These are phyloP conservation scores for Russula vinacea DNA, from an alignment of 768 basidiomycete species.

Conservation along the genomic window DNA sequence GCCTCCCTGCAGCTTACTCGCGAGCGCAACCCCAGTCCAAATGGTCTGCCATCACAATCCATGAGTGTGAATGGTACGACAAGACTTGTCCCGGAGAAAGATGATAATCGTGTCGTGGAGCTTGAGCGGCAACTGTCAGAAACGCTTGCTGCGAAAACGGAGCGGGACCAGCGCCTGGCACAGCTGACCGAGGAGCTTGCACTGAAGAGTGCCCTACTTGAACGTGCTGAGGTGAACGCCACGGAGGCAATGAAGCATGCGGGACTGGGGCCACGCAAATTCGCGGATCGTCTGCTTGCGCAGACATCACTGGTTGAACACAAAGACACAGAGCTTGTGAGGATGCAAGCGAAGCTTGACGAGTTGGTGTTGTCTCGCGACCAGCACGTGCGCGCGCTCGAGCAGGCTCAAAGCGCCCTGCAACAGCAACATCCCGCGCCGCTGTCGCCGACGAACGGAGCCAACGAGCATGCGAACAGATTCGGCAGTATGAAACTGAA, in stretches of 20 bases:
- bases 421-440: slow-evolving; percentile 71
- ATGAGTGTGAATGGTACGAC: slow-evolving; percentile 31
- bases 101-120: slow-evolving; percentile 61
- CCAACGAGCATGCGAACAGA: too few species aligned
- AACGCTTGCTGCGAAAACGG: slow-evolving; percentile 58
- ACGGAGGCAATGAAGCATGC: slow-evolving; percentile 71
- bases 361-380: slow-evolving; percentile 69
- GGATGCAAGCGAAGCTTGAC: slow-evolving; percentile 64
- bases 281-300: slow-evolving; percentile 66
- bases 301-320: slow-evolving; percentile 75
- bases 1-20: slow-evolving; percentile 58
- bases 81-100: slow-evolving; percentile 40
- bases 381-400: slow-evolving; percentile 82
- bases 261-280: slow-evolving; percentile 69
- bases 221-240: slow-evolving; percentile 77
- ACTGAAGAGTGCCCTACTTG: slow-evolving; percentile 67
- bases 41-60: slow-evolving; percentile 42
- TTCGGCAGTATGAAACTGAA: slow-evolving; percentile 61
- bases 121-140: slow-evolving; percentile 69
- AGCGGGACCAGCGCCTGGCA: slow-evolving; percentile 64
- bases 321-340: slow-evolving; percentile 71
- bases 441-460: slow-evolving; percentile 63
- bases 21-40: slow-evolving; percentile 39
- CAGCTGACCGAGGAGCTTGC: slow-evolving; percentile 70
- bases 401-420: slow-evolving; percentile 78